Evolutionary conservation across 176 grass and related monocot genomes (phyloP), one percentile per base, ranked within the genome.

Genomic region (Calamus simplicifolius): DNA sequence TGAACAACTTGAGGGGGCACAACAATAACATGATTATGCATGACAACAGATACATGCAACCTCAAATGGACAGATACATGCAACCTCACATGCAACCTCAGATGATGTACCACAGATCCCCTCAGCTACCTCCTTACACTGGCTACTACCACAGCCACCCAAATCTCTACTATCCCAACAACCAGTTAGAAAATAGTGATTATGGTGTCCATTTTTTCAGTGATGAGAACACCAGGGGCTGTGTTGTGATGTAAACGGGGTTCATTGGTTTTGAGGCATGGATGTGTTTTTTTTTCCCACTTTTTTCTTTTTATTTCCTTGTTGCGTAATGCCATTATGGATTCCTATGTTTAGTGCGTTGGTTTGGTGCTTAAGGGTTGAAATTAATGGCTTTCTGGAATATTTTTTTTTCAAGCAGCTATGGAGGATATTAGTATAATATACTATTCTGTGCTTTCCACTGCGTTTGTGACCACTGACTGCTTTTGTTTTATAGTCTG

Each of bases 401-500:
- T 72, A 56, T 58, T 68, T 73, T 12, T 73, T 12, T 18, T 29
- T 63, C 50, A 81, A 64, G 64, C 18, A 49, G 56, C 17, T 60
- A 18, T 7, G 28, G 28, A 30, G 19, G n/a, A 35, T 35, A 58
- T 23, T 70, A 67, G 28, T 76, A 70, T 60, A 61, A 79, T 68
- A 74, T 50, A 68, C 81, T 67, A 50, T 68, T 61, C 72, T 72
- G 80, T 75, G 25, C 73, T 80, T 81, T 71, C 55, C 66, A 54
- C 74, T 89, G 77, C 58, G 72, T 82, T 54, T 65, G 57, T 62
- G 75, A 48, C 30, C 15, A 61, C 5, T 27, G 17, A 68, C 23
- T 60, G 30, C n/a, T 43, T 70, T 55, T 70, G 50, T 61, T 80
- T 69, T 59, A 77, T 75, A 69, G 68, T 51, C 27, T 64, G 77